Conservation (phyloP, 225 moss, liverwort and hornwort genomes). For the Physcomitrellopsis africana region DNA sequence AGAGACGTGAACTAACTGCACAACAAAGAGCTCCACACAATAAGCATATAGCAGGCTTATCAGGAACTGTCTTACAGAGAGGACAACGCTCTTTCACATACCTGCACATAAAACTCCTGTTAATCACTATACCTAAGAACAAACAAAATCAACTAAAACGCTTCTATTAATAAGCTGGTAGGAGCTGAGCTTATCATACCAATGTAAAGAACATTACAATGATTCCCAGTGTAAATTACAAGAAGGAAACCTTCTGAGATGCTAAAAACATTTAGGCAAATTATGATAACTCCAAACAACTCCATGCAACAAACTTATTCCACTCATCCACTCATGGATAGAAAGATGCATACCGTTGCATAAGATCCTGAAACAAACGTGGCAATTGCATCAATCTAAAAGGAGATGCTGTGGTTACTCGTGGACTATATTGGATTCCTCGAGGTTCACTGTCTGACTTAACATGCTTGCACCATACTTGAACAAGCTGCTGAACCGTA, state of each 20-base stretch:
- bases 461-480: conserved; percentile 80
- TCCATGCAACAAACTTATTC: conserved; percentile 1
- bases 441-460: conserved; percentile 52
- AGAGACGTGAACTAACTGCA: conserved; percentile 56
- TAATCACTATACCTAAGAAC: conserved; percentile 15
- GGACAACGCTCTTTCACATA: conserved; percentile 93
- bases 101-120: conserved; percentile 48
- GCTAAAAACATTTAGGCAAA: conserved; percentile 4
- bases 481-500: conserved; percentile 47
- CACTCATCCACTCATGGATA: background rate
- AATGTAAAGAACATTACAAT: conserved; percentile 11
- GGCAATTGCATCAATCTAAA: conserved; percentile 90
- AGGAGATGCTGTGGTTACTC: conserved; percentile 67
- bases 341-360: conserved; percentile 64
- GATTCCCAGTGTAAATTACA: background rate
- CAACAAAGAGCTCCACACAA: conserved; percentile 94
- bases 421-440: conserved; percentile 57
- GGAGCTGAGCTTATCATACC: conserved; percentile 15
- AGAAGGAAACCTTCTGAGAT: conserved; percentile 4
- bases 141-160: background rate
- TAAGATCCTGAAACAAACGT: conserved; percentile 85
- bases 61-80: conserved; percentile 67
- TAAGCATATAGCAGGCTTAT: conserved; percentile 81
- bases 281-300: background rate
- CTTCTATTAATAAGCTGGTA: background rate